Conservation (phyloP, 179 eudicot genomes). For the Nepenthes alata region DNA sequence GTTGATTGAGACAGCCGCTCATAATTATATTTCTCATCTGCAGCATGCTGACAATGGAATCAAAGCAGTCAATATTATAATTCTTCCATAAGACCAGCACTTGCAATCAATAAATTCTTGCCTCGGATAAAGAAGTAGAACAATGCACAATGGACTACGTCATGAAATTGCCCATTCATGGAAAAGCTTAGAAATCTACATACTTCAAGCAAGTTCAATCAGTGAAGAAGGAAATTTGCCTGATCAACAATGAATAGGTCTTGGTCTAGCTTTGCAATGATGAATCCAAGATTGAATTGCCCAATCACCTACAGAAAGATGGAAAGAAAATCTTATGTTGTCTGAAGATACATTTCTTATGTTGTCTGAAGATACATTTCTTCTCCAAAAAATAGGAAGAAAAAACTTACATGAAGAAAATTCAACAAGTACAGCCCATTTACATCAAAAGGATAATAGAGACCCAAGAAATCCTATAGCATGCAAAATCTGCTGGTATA, state of each 20-base stretch:
- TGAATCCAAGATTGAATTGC: slow-evolving; percentile 95
- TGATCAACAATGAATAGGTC: slow-evolving; percentile 96
- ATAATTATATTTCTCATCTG: slow-evolving; percentile 95
- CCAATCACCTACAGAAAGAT: slow-evolving; percentile 53
- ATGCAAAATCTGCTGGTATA: too few species aligned
- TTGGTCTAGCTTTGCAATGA: slow-evolving; percentile 77
- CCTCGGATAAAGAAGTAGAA: neutral
- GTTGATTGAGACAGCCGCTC: slow-evolving; percentile 76
- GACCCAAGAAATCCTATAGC: too few species aligned
- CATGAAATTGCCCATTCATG: neutral
- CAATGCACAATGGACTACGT: neutral
- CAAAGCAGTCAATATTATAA: slow-evolving; percentile 2
- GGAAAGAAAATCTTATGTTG: neutral
- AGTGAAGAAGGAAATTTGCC: slow-evolving; percentile 24
- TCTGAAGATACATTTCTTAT: neutral
- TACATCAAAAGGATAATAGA: too few species aligned
- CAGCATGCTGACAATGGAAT: slow-evolving; percentile 70
- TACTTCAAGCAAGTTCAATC: neutral
- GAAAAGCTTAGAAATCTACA: neutral
- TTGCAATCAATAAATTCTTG: neutral
- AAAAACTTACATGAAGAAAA: neutral
- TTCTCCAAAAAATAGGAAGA: neutral
- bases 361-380: neutral
- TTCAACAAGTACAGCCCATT: too few species aligned
- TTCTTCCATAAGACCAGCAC: neutral